A percentile compares a stretch with the other conserved stretches of the same genome.
phyloP scores from a whole-genome alignment of 164 flowering plant genomes.

The Stephania japonica region DNA sequence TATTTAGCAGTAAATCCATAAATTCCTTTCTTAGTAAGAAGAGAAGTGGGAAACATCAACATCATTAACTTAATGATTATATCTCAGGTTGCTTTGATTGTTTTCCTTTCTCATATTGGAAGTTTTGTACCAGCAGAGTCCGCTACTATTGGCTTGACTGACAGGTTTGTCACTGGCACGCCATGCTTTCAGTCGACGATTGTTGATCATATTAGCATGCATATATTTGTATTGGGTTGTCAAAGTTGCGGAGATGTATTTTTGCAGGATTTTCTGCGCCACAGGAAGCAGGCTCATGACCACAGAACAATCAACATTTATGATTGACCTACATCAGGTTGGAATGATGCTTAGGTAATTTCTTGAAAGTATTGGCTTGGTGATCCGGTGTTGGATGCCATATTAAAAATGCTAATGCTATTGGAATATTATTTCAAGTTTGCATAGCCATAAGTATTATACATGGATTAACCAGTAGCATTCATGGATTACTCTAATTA shows the following conservation, averaged over 20 bases:
- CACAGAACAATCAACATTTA: slow-evolving; percentile 90
- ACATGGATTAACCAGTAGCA: too few species aligned
- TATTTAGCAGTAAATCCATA: neutral
- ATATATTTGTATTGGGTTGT: neutral
- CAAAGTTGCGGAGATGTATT: neutral
- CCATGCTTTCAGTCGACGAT: neutral
- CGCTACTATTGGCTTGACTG: slow-evolving; percentile 91
- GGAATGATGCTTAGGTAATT: slow-evolving; percentile 90
- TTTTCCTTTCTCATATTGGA: slow-evolving; percentile 93
- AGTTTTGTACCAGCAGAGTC: slow-evolving; percentile 97
- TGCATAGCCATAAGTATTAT: too few species aligned
- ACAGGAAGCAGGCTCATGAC: slow-evolving; percentile 85
- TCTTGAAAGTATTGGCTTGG: too few species aligned
- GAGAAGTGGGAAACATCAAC: neutral
- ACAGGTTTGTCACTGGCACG: slow-evolving; percentile 42
- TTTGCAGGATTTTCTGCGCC: slow-evolving; percentile 80
- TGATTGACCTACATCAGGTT: slow-evolving; percentile 97
- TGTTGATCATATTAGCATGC: neutral
- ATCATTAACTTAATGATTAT: neutral
- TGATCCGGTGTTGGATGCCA: too few species aligned
- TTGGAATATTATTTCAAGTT: too few species aligned
- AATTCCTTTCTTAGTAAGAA: too few species aligned
- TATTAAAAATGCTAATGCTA: too few species aligned
- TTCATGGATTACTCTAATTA: too few species aligned
- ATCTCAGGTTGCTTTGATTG: slow-evolving; percentile 84